Base-by-base conservation (phyloP, 306 rosid species). In the Cyclanthera cordifolia region DNA sequence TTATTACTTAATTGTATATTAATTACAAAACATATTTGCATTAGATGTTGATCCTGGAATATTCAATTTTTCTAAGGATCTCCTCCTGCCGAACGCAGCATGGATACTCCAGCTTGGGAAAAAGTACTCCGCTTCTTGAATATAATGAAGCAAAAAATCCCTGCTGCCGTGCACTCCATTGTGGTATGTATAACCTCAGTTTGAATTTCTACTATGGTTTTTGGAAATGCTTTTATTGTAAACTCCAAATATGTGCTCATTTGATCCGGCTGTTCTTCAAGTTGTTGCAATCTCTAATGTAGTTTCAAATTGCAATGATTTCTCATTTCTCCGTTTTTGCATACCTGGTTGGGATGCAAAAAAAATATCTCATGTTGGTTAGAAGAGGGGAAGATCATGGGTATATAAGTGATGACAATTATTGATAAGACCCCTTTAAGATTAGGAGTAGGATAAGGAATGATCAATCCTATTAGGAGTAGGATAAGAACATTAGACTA, bases 61-160 rank as follows among this genome's bases (percentile, higher is more conserved):
- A 89, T 88, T 89, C 88, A 85, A 87, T 81, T 86, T 88, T 80
- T 80, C 96, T 89, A 93, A 89, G 98, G 98, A 93, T 89, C 88
- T 93, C 87, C 96, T 89, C 91, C 79, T 93, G 85, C 96, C 98
- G 96, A 89, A 93, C 96, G 96, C 98, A 93, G 98, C 98, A 79
- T 86, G 96, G 98, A 93, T 78, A 64, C 82, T 83, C 76, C 98
- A 8, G 91, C 94, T 30, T 89, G 96, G 97, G 82, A 87, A 79
- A 85, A 90, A 78, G 89, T 86, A 57, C 84, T 89, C 66, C 85
- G 82, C 78, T 86, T 83, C 80, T 75, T 93, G 76, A 85, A 77
- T 81, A 73, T 84, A 79, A 75, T 72, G 84, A 87, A 83, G 82
- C 85, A 70, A 76, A 79, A 77, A 60, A 74, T 72, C 80, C 96